Base-by-base conservation (phyloP, 1,284 basidiomycete genomes). In the Rhodotorula sp. region DNA sequence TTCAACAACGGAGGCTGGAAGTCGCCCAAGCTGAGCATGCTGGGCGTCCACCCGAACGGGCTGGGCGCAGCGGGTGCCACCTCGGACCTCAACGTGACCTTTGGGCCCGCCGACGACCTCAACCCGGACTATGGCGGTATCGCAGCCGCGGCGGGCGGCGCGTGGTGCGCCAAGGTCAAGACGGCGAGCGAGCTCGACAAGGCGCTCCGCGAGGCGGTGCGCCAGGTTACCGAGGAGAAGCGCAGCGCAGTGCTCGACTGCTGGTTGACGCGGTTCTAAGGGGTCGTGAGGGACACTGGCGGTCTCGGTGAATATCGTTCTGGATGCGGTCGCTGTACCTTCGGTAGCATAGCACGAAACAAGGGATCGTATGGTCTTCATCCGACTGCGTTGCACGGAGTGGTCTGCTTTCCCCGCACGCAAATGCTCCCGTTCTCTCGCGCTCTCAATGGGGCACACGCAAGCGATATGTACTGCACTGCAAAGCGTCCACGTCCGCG, bases 21-120 rank as follows among this genome's bases (percentile, higher is more conserved):
- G 83, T 86, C 87, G 0, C 89, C 89, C 5, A 86, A 85, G 70
- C 75, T 86, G 14, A 88, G 88, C 0, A 86, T 90, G 87, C 80
- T 89, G 13, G 85, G 85, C 4, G 84, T 90, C 0, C 86, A 90
- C 76, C 89, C 89, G 0, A 73, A 79, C 0, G 88, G 89, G 0
- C 79, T 85, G 53, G 88, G 87, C 1, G 85, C 86, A 48, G 78
- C 79, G 9, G 83, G 82, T 0, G 79, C 83, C 2, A 85, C 85
- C 0, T 82, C 82, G 14, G 80, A 85, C 64, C 84, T 90, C 5
- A 85, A 86, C 23, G 84, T 88, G 13, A 87, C 88, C 0, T 89
- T 90, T 74, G 88, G 88, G 0, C 60, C 66, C 5, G 82, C 85
- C n/a, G 82, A 83, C 68, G 54, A 56, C 8, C 44, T 70, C 53